These are phyloP conservation scores for Talaromyces sp. DNA, from an alignment of 2,329 filamentous ascomycete species.

Conservation along the genomic window DNA sequence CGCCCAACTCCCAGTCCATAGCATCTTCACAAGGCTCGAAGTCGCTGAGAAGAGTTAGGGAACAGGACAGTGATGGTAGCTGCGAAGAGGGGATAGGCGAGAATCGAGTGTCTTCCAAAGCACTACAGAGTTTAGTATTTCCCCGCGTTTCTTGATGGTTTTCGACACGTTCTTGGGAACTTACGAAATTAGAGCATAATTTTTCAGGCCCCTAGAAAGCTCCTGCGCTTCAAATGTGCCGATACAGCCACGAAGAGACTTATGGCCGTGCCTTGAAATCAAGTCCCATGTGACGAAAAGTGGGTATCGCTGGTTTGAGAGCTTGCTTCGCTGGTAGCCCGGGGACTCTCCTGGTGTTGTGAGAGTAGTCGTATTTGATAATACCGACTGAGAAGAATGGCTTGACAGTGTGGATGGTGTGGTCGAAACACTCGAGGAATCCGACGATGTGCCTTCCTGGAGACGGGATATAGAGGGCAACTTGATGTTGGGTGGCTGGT, in stretches of 20 bases:
- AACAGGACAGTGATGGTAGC: slow-evolving; percentile 44
- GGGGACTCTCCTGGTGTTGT: slow-evolving; percentile 41
- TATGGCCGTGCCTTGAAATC: slow-evolving; percentile 54
- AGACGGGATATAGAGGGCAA: slow-evolving; percentile 29
- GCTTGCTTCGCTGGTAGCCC: slow-evolving; percentile 16
- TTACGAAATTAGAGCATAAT: slow-evolving; percentile 77
- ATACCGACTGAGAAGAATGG: slow-evolving; percentile 42
- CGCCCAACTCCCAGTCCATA: slow-evolving; percentile 81
- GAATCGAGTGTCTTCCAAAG: slow-evolving; percentile 61
- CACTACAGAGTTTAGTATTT: slow-evolving; percentile 33
- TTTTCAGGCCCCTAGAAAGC: slow-evolving; percentile 66
- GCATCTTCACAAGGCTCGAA: slow-evolving; percentile 71
- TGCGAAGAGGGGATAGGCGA: slow-evolving; percentile 51
- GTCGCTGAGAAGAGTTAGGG: slow-evolving; percentile 77
- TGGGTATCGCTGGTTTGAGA: slow-evolving; percentile 51
- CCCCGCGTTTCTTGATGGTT: neutral
- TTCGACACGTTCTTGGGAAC: slow-evolving; percentile 18
- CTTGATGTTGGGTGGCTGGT: slow-evolving; percentile 14
- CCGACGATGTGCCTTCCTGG: slow-evolving; percentile 27
- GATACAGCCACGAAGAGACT: slow-evolving; percentile 84
- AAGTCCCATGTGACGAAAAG: slow-evolving; percentile 96
- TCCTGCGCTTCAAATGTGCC: slow-evolving; percentile 82
- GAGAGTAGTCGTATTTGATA: slow-evolving; percentile 35
- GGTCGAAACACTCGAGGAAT: slow-evolving; percentile 35
- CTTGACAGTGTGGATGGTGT: slow-evolving; percentile 43